Evolutionary conservation across 164 flowering plant genomes (phyloP), one percentile per base, ranked within the genome.

Genomic region (Kalanchoe fedtschenkoi): DNA sequence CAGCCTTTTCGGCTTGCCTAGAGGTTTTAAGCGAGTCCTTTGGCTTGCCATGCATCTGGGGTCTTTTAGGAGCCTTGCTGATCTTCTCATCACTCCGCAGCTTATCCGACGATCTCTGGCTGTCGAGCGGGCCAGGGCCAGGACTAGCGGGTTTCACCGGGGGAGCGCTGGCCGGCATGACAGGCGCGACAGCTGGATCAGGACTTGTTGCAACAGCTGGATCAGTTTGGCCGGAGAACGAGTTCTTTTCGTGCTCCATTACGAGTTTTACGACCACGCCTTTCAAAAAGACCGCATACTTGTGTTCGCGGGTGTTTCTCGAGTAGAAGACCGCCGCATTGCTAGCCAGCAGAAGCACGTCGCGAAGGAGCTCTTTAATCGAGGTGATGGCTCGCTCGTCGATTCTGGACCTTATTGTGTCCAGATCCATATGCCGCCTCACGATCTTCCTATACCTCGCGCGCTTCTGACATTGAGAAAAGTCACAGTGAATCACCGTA

Each of bases 251-350:
- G 41, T 14, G 11, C 15, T 58, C 61, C 64, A 63, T 64, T 66
- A 80, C 62, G 28, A 62, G 68, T 64, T 63, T 69, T 55, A 59
- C 73, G 34, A 78, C 67, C 4, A 79, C 28, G 16, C 73, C 74
- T 58, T 88, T 77, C 6, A 91, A 79, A 24, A 75, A 62, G 4
- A 75, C 19, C 2, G 89, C 96, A 6, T 84, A 71, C 46, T 74
- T 77, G 71, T 81, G 72, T 59, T 87, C 92, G 0, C 81, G 74
- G 1, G 96, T 79, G 64, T 62, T 74, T 62, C 75, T 85, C 19
- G 92, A 81, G 72, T 85, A 89, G 66, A 87, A 89, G 33, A 80
- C 76, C 33, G 82, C 37, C 1, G 89, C 90, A 62, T 91, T 91
- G 85, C 80, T 85, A 21, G 80, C 75, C 0, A 91, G 77, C 68